phyloP scores from a whole-genome alignment of 176 grass and related monocot genomes.

The Coix lacrymajobi region DNA sequence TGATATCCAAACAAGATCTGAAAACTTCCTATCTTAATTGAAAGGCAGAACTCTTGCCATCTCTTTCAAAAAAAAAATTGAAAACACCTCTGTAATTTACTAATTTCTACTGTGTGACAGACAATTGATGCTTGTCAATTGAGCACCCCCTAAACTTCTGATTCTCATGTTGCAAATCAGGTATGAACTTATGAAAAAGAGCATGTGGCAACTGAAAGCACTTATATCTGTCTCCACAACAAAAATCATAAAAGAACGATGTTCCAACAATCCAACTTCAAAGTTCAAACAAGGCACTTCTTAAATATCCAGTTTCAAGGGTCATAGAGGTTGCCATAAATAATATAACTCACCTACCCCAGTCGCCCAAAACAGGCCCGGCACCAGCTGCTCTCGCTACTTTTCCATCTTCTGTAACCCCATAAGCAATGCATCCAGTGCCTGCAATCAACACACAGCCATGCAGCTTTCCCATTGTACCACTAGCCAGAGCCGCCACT shows the following conservation, averaged over 20 bases:
- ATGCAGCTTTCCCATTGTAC: slow-evolving; percentile 93
- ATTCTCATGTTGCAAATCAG: slow-evolving; percentile 16
- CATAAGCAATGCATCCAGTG: slow-evolving; percentile 95
- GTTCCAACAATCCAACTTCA: not conserved
- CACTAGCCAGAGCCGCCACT: slow-evolving; percentile 86
- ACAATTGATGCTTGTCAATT: not conserved
- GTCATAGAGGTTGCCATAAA: not conserved
- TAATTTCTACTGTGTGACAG: not conserved
- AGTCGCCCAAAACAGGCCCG: slow-evolving; percentile 91
- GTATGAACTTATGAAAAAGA: not conserved
- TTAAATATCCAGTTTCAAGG: not conserved
- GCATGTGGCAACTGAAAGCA: not conserved
- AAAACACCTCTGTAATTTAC: not conserved
- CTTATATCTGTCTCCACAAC: not conserved
- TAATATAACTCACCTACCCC: slow-evolving; percentile 69
- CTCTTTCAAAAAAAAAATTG: no score
- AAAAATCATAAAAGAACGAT: not conserved
- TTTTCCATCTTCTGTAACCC: slow-evolving; percentile 87
- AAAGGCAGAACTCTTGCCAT: no score
- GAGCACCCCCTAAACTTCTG: not conserved
- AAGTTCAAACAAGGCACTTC: not conserved
- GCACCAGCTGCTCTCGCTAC: slow-evolving; percentile 92
- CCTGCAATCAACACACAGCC: slow-evolving; percentile 95
- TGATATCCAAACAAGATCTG: not conserved
- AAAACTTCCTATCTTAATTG: no score